Conservation (phyloP, 129 eudicot species). For the Tagetes patula region DNA sequence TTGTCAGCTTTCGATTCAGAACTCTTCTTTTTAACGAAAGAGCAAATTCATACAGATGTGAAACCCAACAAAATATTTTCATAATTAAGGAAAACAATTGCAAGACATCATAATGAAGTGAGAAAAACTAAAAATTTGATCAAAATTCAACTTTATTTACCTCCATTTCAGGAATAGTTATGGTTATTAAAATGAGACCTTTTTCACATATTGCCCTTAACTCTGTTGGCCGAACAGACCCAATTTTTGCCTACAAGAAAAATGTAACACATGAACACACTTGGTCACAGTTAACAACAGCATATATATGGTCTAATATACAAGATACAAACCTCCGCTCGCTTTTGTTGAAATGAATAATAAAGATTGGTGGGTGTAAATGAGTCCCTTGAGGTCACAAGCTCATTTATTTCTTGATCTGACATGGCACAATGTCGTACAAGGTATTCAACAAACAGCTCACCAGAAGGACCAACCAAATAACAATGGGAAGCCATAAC, state of each 20-base stretch:
- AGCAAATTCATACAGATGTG: conserved; percentile 1
- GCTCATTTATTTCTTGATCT: conserved; percentile 57
- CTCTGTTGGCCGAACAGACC: conserved; percentile 68
- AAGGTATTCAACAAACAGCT: conserved; percentile 85
- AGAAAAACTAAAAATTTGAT: neutral
- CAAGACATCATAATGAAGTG: conserved; percentile 1
- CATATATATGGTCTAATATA: neutral
- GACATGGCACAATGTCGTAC: conserved; percentile 84
- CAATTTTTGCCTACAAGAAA: conserved; percentile 57
- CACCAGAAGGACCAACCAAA: conserved; percentile 90
- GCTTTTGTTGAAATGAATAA: conserved; percentile 60
- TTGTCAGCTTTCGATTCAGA: conserved; percentile 10
- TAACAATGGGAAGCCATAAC: conserved; percentile 99
- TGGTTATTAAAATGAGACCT: conserved; percentile 87
- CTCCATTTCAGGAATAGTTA: conserved; percentile 99
- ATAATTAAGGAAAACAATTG: conserved; percentile 10
- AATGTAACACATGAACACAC: neutral
- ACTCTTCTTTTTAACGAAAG: neutral
- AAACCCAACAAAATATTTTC: conserved; percentile 3
- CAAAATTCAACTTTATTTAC: conserved; percentile 38
- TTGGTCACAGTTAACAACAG: conserved; percentile 7
- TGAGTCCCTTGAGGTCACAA: conserved; percentile 50
- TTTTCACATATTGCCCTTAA: conserved; percentile 82
- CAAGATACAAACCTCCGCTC: conserved; percentile 64
- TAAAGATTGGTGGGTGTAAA: conserved; percentile 44